Conservation (phyloP, 345 rosid genomes). For the Linum lewisii region DNA sequence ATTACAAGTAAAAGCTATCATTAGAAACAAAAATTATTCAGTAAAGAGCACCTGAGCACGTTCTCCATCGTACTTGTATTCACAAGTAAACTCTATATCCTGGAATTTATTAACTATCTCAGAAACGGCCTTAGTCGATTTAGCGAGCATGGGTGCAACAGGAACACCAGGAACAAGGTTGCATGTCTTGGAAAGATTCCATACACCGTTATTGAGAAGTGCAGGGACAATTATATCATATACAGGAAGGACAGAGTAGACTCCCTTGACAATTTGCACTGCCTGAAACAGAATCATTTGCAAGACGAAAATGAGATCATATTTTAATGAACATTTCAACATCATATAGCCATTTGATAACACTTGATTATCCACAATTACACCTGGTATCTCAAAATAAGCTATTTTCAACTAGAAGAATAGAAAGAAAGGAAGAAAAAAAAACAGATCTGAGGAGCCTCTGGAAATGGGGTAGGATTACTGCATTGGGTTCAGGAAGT, state of each 20-base stretch:
- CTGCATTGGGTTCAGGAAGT: too few relatives aligned
- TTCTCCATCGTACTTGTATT: constrained; percentile 95
- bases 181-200: constrained; percentile 75
- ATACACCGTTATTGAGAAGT: constrained; percentile 64
- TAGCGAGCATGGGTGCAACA: constrained; percentile 95
- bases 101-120: constrained; percentile 83
- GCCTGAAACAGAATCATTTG: constrained; percentile 38
- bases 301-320: neutral
- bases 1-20: neutral
- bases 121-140: constrained; percentile 73
- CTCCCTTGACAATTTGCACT: constrained; percentile 79
- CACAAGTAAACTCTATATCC: constrained; percentile 66
- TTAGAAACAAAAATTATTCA: constrained; percentile 5
- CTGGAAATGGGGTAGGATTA: too few relatives aligned
- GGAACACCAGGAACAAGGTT: constrained; percentile 75
- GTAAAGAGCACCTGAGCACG: constrained; percentile 75
- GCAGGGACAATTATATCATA: constrained; percentile 84
- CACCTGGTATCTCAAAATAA: too few relatives aligned
- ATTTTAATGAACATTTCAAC: too few relatives aligned
- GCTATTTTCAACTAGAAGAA: too few relatives aligned
- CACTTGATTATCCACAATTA: too few relatives aligned
- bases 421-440: too few relatives aligned
- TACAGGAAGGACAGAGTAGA: constrained; percentile 77
- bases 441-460: too few relatives aligned
- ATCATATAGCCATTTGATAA: too few relatives aligned